phyloP scores from a whole-genome alignment of 768 basidiomycete species.

The Lentinus brumalis region DNA sequence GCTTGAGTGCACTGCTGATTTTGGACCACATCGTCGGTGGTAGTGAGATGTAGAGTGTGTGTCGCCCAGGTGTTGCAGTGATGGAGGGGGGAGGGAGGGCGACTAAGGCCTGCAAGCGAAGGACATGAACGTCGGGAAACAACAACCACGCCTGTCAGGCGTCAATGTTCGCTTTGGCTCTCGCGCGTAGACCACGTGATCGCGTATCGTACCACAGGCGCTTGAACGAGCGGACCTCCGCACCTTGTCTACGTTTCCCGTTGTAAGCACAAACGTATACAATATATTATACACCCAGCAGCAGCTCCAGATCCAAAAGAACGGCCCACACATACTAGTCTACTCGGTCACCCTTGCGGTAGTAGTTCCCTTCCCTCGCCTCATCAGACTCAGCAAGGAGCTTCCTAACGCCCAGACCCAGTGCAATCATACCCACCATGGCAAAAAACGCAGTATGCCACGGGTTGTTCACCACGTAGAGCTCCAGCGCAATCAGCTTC shows the following conservation, averaged over 20 bases:
- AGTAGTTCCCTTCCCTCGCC: constrained; percentile 18
- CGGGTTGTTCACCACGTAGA: constrained; percentile 28
- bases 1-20: constrained; percentile 57
- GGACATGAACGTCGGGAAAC: constrained; percentile 17
- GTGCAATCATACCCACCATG: constrained; percentile 13
- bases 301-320: too few species aligned
- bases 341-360: constrained; percentile 17
- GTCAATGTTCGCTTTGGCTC: constrained; percentile 16
- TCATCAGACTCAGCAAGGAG: constrained; percentile 25
- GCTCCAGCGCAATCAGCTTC: constrained; percentile 29
- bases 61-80: constrained; percentile 5
- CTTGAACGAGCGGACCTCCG: too few species aligned
- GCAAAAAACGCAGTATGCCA: constrained; percentile 29
- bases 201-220: constrained; percentile 2
- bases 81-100: not conserved
- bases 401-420: constrained; percentile 26
- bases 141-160: constrained; percentile 3
- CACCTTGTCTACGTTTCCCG: too few species aligned
- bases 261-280: too few species aligned
- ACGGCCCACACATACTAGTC: constrained; percentile 12
- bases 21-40: constrained; percentile 60
- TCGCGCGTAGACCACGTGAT: constrained; percentile 18
- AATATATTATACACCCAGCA: too few species aligned
- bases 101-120: not conserved
- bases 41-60: not conserved